Evolutionary conservation across 2,329 filamentous ascomycete genomes (phyloP).

Genomic region (Nigrospora sphaerica): DNA sequence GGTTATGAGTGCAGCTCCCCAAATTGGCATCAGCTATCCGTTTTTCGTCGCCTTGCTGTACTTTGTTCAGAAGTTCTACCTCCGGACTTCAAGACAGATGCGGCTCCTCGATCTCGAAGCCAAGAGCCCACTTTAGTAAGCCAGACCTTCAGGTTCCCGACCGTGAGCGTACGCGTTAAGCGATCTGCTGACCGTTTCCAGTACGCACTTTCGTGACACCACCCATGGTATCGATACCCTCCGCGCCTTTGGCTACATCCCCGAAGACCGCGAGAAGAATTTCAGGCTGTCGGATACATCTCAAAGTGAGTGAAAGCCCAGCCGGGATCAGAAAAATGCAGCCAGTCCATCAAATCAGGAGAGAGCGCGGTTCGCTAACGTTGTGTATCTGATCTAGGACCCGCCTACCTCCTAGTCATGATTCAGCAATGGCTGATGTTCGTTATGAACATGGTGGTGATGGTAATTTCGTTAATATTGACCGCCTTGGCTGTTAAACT

Average conservation of each 20-base stretch:
- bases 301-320: conserved; percentile 19
- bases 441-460: conserved; percentile 7
- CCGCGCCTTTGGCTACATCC: conserved; percentile 41
- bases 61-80: conserved; percentile 47
- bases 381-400: conserved; percentile 13
- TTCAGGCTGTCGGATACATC: conserved; percentile 35
- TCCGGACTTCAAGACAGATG: conserved; percentile 53
- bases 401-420: conserved; percentile 42
- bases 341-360: too few species aligned
- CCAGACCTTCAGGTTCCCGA: background rate
- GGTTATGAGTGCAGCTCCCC: conserved; percentile 34
- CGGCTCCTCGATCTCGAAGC: conserved; percentile 55
- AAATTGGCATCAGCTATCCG: conserved; percentile 42
- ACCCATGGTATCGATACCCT: conserved; percentile 39
- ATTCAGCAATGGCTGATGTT: conserved; percentile 31
- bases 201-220: conserved; percentile 38
- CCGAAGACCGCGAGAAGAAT: conserved; percentile 32
- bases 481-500: conserved; percentile 14
- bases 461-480: conserved; percentile 13
- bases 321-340: background rate
- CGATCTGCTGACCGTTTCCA: conserved; percentile 4
- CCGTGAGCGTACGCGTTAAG: too few species aligned
- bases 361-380: too few species aligned
- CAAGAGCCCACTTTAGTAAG: conserved; percentile 50
- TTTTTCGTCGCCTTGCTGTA: conserved; percentile 38